Conservation (phyloP, 2,329 filamentous ascomycete species). For the Rhexocercosporidium sp. region DNA sequence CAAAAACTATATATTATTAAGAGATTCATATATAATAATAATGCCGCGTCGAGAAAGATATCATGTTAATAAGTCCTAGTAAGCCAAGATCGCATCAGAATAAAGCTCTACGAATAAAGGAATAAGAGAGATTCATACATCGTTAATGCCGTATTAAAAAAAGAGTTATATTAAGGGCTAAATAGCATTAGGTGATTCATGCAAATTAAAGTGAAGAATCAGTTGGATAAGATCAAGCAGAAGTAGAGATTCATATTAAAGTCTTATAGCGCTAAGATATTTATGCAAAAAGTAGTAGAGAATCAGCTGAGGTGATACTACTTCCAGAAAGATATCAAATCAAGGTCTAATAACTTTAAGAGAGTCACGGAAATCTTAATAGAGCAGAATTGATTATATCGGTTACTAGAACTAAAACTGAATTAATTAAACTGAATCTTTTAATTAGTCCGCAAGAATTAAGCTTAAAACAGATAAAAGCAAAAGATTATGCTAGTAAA, state of each 20-base stretch:
- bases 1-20: too few relatives aligned
- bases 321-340: not conserved
- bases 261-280: not conserved
- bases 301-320: not conserved
- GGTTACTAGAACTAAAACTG: not conserved
- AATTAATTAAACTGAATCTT: not conserved
- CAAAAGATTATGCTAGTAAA: too few relatives aligned
- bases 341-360: not conserved
- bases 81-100: not conserved
- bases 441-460: not conserved
- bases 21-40: not conserved
- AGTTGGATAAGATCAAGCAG: not conserved
- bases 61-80: not conserved
- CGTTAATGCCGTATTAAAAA: not conserved
- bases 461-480: too few relatives aligned
- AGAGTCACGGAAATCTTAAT: not conserved
- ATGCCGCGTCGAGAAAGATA: not conserved
- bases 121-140: not conserved
- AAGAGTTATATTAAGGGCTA: not conserved
- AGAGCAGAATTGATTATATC: not conserved
- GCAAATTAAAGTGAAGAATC: not conserved
- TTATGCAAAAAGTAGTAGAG: not conserved
- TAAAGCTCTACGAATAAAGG: not conserved
- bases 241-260: not conserved
- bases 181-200: not conserved